Evolutionary conservation across 225 moss, liverwort and hornwort species (phyloP), one percentile per base, ranked within the genome.

Genomic region (Lunularia cruciata): DNA sequence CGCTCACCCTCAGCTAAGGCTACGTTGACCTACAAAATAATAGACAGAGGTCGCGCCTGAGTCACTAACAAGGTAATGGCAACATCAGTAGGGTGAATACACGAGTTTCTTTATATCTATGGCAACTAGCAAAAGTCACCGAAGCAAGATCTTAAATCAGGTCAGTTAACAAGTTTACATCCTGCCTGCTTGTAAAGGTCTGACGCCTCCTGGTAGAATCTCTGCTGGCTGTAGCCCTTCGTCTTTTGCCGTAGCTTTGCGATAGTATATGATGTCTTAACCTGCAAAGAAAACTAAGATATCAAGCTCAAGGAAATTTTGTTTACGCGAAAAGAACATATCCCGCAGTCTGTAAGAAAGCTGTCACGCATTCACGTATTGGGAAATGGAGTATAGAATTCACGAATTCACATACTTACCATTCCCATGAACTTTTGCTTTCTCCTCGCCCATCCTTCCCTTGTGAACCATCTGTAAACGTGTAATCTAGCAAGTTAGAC

Each of bases 191-290:
- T 90, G 61, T 93, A 98, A 18, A 91, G 83, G 46, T 88, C 96
- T 69, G 88, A 81, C 20, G 86, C 90, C 69, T 98, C 93, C 47
- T 89, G 85, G 67, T 98, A 98, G 62, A 98, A 93, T 57, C 87
- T 85, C 27, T 87, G 84, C 78, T 91, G 93, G 43, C 75, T 89
- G 31, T 93, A 98, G 51, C 90, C 96, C 79, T 93, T 98, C 5
- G 86, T 89, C 81, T 91, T 89, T 60, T 92, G 96, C 47, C 93
- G 87, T 58, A 98, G 81, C 76, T 92, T 93, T 38, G 96, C 93
- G 72, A 91, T 81, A 0, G 93, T 90, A 47, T 93, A 93, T 23
- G 89, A 76, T 37, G 93, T 91, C 77, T 89, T 93, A 55, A 93
- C 76, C 92, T 96, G 85, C 73, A 75, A 6, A 31, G 51, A 43